These are phyloP conservation scores for Penicillium nucicola DNA, from an alignment of 495 filamentous ascomycete genomes.

Conservation along the genomic window DNA sequence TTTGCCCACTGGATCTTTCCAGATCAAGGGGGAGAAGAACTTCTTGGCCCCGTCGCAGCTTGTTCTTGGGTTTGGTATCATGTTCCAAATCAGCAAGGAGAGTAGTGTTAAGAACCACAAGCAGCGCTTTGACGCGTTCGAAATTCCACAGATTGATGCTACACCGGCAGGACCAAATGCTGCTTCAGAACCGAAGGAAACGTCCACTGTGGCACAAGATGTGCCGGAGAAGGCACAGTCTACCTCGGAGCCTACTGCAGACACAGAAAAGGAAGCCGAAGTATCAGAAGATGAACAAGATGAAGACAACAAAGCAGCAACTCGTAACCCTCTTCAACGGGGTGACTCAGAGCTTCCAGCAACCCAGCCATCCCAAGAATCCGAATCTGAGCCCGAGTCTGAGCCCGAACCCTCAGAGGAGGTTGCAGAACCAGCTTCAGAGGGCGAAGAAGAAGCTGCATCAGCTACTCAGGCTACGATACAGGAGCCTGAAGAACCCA, in stretches of 20 bases:
- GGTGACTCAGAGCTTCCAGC: slow-evolving; percentile 20
- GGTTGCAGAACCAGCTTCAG: slow-evolving; percentile 10
- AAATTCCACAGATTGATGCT: slow-evolving; percentile 22
- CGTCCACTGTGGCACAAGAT: not conserved
- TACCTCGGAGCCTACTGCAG: not conserved
- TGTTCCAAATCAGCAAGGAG: slow-evolving; percentile 87
- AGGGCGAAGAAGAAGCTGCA: slow-evolving; percentile 11
- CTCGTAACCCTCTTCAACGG: slow-evolving; percentile 30
- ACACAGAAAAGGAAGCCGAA: slow-evolving; percentile 14
- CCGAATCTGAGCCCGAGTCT: slow-evolving; percentile 29
- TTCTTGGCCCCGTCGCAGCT: slow-evolving; percentile 86
- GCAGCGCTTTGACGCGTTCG: slow-evolving; percentile 53
- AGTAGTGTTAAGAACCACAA: slow-evolving; percentile 80
- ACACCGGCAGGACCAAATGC: slow-evolving; percentile 4
- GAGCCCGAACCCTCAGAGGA: slow-evolving; percentile 14
- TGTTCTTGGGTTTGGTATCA: slow-evolving; percentile 78
- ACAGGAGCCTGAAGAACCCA: slow-evolving; percentile 26
- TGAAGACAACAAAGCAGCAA: slow-evolving; percentile 18
- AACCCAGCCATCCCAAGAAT: slow-evolving; percentile 25
- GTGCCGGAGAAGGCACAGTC: not conserved
- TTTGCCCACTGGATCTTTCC: slow-evolving; percentile 70
- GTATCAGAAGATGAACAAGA: slow-evolving; percentile 32
- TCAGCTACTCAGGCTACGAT: slow-evolving; percentile 14
- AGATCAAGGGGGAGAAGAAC: slow-evolving; percentile 81
- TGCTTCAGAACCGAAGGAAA: not conserved